phyloP scores from a whole-genome alignment of 257 asterid species.

The Nicotiana tabacum region DNA sequence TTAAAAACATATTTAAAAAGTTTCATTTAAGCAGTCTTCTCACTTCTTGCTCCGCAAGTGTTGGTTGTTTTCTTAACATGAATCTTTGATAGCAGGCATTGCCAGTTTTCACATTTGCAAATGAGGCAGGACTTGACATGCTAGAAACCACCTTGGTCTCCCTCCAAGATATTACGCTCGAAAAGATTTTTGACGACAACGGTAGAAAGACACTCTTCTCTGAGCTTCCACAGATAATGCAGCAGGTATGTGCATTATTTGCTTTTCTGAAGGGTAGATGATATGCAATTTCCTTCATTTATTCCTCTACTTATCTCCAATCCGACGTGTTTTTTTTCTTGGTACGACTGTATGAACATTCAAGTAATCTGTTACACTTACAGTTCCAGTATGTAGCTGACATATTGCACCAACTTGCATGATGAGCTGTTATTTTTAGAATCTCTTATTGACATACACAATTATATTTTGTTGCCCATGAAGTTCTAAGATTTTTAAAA shows the following conservation, averaged over 20 bases:
- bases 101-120: slow-evolving; percentile 86
- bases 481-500: background rate
- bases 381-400: background rate
- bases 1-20: background rate
- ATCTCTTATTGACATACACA: no score
- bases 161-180: slow-evolving; percentile 83
- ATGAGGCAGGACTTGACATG: slow-evolving; percentile 96
- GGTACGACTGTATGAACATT: background rate
- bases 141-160: slow-evolving; percentile 89
- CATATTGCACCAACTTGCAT: background rate
- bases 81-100: slow-evolving; percentile 48
- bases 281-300: background rate
- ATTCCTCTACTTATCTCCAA: background rate
- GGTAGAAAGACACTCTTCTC: slow-evolving; percentile 69
- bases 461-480: background rate
- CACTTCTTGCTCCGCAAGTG: background rate
- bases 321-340: background rate
- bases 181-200: slow-evolving; percentile 70
- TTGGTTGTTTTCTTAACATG: background rate
- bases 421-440: background rate
- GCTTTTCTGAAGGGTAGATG: background rate
- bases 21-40: background rate
- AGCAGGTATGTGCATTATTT: slow-evolving; percentile 44
- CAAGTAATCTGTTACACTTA: background rate
- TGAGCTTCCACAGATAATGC: slow-evolving; percentile 87